A percentile compares a stretch with the other conserved stretches of the same genome.
Evolutionary conservation across 2,329 filamentous ascomycete species (phyloP).

Genomic region (Clarireedia hainanense): DNA sequence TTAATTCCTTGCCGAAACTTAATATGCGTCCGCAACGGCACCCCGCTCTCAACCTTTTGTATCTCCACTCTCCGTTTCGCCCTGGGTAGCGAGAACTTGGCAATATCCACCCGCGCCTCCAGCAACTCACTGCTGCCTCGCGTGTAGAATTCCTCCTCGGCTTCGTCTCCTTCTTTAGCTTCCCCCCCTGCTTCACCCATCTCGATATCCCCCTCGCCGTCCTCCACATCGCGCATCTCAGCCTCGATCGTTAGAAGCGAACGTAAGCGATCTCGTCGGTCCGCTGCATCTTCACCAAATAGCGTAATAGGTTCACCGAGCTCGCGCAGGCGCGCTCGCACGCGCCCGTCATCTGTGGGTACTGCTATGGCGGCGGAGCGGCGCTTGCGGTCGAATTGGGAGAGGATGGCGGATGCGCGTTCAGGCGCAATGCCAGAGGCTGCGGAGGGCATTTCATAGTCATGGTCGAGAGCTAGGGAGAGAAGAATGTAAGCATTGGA

Average conservation of each 20-base stretch:
- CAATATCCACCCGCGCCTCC: constrained; percentile 69
- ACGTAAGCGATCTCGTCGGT: constrained; percentile 79
- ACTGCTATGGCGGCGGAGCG: constrained; percentile 83
- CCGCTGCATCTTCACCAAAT: constrained; percentile 82
- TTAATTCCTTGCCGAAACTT: constrained; percentile 87
- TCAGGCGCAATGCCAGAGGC: constrained; percentile 28
- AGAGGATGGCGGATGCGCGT: constrained; percentile 28
- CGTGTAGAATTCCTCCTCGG: constrained; percentile 94
- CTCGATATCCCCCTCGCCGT: constrained; percentile 51
- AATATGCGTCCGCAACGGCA: constrained; percentile 82
- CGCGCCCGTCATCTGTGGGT: constrained; percentile 84
- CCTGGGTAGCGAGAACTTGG: constrained; percentile 73
- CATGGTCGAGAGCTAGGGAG: constrained; percentile 58
- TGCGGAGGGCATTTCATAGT: constrained; percentile 50
- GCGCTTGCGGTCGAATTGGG: constrained; percentile 84
- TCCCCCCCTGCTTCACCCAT: constrained; percentile 48
- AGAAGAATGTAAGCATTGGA: constrained; percentile 22
- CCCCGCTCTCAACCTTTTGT: constrained; percentile 73
- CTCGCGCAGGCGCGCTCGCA: constrained; percentile 72
- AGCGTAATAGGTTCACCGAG: constrained; percentile 90
- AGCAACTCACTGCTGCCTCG: constrained; percentile 68
- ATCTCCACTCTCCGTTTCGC: constrained; percentile 69
- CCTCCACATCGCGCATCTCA: constrained; percentile 46
- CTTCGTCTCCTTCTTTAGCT: constrained; percentile 55
- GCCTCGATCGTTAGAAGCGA: constrained; percentile 69